A percentile compares a stretch with the other conserved stretches of the same genome.
These are phyloP conservation scores for Plicaturopsis crispa DNA, from an alignment of 768 basidiomycete species.

Conservation along the genomic window DNA sequence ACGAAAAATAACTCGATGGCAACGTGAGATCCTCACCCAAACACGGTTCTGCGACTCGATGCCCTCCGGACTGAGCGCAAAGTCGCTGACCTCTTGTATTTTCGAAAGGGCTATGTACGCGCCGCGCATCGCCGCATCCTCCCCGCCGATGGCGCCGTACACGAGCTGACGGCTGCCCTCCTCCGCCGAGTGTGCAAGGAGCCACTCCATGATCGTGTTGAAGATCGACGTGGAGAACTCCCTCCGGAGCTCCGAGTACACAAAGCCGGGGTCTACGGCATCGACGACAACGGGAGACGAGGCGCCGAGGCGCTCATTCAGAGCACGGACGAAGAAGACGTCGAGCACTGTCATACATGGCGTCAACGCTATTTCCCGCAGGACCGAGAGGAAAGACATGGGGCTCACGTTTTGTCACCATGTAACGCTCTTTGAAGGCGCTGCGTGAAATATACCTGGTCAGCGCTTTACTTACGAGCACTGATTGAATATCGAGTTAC, in stretches of 20 bases:
- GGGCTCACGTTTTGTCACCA: constrained; percentile 27
- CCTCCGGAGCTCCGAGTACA: constrained; percentile 17
- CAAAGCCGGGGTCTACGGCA: constrained; percentile 22
- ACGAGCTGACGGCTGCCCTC: constrained; percentile 28
- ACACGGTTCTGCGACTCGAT: constrained; percentile 18
- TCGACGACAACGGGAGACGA: constrained; percentile 16
- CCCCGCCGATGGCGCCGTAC: constrained; percentile 20
- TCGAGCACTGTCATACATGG: constrained; percentile 17
- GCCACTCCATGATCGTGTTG: constrained; percentile 10
- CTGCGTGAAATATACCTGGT: constrained; percentile 5
- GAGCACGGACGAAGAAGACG: constrained; percentile 20
- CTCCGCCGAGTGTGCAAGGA: constrained; percentile 22
- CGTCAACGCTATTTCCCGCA: neutral
- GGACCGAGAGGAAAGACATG: neutral
- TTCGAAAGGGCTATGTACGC: constrained; percentile 16
- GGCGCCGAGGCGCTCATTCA: constrained; percentile 14
- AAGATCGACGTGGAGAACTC: constrained; percentile 12
- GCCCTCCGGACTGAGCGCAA: constrained; percentile 24
- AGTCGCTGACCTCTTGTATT: constrained; percentile 26
- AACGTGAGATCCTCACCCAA: constrained; percentile 27
- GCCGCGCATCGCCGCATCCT: constrained; percentile 25
- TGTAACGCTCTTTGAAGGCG: constrained; percentile 17
- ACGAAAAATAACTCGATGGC: too few relatives aligned
- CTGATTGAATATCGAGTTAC: constrained; percentile 9
- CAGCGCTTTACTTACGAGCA: neutral